These are phyloP conservation scores for Suhomyces vadensis DNA, from an alignment of 805 yeast genomes.

Conservation along the genomic window DNA sequence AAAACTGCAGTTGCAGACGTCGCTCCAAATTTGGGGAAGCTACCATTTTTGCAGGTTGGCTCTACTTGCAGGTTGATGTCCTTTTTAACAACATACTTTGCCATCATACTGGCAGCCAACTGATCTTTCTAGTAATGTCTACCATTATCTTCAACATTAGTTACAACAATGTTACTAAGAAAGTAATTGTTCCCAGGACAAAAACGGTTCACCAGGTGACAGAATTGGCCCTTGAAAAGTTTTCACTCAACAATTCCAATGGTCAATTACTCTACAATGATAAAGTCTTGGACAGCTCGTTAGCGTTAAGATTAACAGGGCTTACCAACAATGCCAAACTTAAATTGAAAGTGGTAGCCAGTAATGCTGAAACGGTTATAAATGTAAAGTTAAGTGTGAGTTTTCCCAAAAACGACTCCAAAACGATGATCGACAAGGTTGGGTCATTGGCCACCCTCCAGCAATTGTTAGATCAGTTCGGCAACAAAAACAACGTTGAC, in stretches of 20 bases:
- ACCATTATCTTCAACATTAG: conserved; percentile 27
- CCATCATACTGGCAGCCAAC: neutral
- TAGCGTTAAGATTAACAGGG: conserved; percentile 34
- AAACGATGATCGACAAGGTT: conserved; percentile 12
- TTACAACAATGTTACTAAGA: conserved; percentile 25
- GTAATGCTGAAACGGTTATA: conserved; percentile 10
- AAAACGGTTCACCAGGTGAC: conserved; percentile 32
- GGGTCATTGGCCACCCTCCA: conserved; percentile 16
- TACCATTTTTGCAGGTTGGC: neutral
- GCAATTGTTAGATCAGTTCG: conserved; percentile 22
- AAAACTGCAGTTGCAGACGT: too few species aligned
- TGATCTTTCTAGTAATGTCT: neutral
- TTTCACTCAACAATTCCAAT: conserved; percentile 20
- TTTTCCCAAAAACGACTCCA: conserved; percentile 5
- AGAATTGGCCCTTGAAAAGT: conserved; percentile 23
- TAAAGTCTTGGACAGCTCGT: conserved; percentile 31
- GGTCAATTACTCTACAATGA: conserved; percentile 30
- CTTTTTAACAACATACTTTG: neutral
- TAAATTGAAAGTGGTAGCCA: conserved; percentile 17
- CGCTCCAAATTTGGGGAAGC: too few species aligned
- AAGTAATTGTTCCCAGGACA: conserved; percentile 26
- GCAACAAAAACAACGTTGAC: conserved; percentile 17
- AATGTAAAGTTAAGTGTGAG: conserved; percentile 20
- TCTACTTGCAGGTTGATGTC: neutral
- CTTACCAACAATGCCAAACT: conserved; percentile 37